Percentiles rank a stretch among this genome's conserved stretches.
Conservation (phyloP, 768 basidiomycete genomes). For the Termitomyces sp. region DNA sequence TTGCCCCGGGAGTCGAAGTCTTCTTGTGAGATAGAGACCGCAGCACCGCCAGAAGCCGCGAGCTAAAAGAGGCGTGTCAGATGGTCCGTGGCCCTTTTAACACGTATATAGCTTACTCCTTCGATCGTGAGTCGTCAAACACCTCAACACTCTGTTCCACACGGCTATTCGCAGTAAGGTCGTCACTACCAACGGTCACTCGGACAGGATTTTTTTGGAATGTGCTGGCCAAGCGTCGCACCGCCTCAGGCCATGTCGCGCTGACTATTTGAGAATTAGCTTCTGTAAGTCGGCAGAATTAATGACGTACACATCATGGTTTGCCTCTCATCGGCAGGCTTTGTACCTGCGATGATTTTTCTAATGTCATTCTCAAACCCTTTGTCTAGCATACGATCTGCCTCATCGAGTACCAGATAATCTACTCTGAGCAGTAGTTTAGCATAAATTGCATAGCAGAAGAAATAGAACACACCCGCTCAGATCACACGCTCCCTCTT, state of each 20-base stretch:
- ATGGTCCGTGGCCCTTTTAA: neutral
- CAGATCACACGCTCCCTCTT: conserved; percentile 82
- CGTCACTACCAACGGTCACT: conserved; percentile 94
- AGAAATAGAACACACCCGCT: conserved; percentile 48
- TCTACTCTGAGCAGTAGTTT: conserved; percentile 52
- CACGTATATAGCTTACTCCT: conserved; percentile 61
- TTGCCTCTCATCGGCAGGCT: conserved; percentile 69
- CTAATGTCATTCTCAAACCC: conserved; percentile 98
- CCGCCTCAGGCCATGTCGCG: conserved; percentile 97
- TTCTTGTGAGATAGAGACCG: conserved; percentile 59
- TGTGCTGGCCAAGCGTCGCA: conserved; percentile 81
- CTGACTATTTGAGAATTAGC: conserved; percentile 56
- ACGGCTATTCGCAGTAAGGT: conserved; percentile 88
- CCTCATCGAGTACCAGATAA: conserved; percentile 95
- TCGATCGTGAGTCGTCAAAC: conserved; percentile 77
- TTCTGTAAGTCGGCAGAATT: conserved; percentile 1
- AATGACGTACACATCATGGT: conserved; percentile 86
- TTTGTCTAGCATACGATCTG: conserved; percentile 96
- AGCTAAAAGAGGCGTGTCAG: conserved; percentile 31
- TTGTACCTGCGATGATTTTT: conserved; percentile 75
- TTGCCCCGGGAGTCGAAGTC: conserved; percentile 42
- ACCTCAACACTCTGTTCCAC: conserved; percentile 95
- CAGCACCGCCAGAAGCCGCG: conserved; percentile 57
- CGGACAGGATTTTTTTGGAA: conserved; percentile 85
- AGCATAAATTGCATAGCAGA: neutral